Percentiles rank a stretch among this genome's conserved stretches.
phyloP scores from a whole-genome alignment of 371 early-diverging fungal genomes.

The Amoeboradix gromovi region DNA sequence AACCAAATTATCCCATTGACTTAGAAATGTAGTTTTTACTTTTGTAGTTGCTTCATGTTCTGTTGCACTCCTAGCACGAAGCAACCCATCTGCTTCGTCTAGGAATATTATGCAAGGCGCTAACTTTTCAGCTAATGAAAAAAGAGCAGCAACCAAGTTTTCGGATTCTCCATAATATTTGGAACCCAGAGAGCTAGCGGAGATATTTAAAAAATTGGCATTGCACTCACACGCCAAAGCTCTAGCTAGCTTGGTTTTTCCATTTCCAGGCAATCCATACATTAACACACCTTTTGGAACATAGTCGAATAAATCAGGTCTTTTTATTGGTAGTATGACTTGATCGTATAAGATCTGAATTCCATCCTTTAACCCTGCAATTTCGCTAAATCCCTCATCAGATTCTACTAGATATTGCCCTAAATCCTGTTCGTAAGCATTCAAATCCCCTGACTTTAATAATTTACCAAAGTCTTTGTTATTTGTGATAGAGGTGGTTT shows the following conservation, averaged over 20 bases:
- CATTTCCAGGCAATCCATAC: constrained; percentile 93
- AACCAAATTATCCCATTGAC: constrained; percentile 64
- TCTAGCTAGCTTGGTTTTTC: constrained; percentile 85
- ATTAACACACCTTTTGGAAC: constrained; percentile 30
- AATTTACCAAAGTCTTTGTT: background rate
- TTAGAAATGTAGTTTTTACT: constrained; percentile 15
- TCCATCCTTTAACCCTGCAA: constrained; percentile 15
- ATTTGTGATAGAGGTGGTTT: background rate
- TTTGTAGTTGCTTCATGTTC: constrained; percentile 11
- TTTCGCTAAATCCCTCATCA: constrained; percentile 13
- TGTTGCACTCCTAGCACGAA: constrained; percentile 46
- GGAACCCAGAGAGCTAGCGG: constrained; percentile 67
- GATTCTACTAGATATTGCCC: background rate
- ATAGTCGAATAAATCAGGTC: constrained; percentile 17
- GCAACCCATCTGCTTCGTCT: constrained; percentile 89
- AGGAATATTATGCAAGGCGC: constrained; percentile 89
- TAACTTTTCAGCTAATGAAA: constrained; percentile 75
- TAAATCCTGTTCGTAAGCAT: background rate
- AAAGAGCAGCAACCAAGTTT: constrained; percentile 64
- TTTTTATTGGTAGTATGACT: constrained; percentile 15
- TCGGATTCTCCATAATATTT: constrained; percentile 96
- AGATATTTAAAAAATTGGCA: constrained; percentile 64
- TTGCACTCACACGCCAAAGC: constrained; percentile 86
- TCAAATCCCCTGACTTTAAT: background rate
- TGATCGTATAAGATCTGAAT: constrained; percentile 19